These are phyloP conservation scores for Acacia melanoxylon DNA, from an alignment of 306 rosid genomes.

Conservation along the genomic window DNA sequence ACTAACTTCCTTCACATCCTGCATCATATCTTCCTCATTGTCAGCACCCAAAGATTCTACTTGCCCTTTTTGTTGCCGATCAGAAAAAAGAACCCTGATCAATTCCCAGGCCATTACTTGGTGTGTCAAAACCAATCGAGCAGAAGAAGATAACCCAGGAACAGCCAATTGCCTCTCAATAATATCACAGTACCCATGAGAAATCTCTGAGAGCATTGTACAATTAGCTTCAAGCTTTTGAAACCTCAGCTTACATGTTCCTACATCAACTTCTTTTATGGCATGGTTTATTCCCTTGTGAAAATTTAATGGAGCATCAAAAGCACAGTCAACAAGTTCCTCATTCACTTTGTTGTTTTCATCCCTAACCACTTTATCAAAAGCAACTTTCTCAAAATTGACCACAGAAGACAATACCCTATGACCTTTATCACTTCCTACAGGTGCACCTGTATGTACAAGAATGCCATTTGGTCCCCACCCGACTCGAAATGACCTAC, in stretches of 20 bases:
- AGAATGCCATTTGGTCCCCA: constrained; percentile 99
- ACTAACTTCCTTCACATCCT: constrained; percentile 67
- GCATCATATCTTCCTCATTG: constrained; percentile 93
- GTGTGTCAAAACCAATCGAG: constrained; percentile 67
- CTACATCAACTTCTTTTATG: constrained; percentile 61
- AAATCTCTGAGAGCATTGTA: constrained; percentile 66
- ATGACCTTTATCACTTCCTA: constrained; percentile 54
- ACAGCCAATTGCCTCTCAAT: constrained; percentile 79
- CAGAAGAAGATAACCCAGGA: constrained; percentile 65
- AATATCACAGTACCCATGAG: constrained; percentile 73
- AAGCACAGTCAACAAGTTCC: constrained; percentile 69
- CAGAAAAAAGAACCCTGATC: constrained; percentile 88
- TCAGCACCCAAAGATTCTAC: constrained; percentile 62
- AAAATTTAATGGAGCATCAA: constrained; percentile 71
- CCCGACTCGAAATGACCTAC: constrained; percentile 93
- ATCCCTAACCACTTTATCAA: constrained; percentile 84
- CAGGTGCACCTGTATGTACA: constrained; percentile 75
- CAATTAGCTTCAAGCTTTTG: constrained; percentile 71
- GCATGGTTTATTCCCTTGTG: constrained; percentile 74
- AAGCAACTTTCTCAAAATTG: constrained; percentile 83
- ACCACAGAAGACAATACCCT: constrained; percentile 71
- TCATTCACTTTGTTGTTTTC: constrained; percentile 68
- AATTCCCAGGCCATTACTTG: constrained; percentile 96
- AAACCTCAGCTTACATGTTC: constrained; percentile 69
- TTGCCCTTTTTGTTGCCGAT: constrained; percentile 54